Evolutionary conservation across 495 filamentous ascomycete genomes (phyloP).

Genomic region (Penicillium dipodomyicola): DNA sequence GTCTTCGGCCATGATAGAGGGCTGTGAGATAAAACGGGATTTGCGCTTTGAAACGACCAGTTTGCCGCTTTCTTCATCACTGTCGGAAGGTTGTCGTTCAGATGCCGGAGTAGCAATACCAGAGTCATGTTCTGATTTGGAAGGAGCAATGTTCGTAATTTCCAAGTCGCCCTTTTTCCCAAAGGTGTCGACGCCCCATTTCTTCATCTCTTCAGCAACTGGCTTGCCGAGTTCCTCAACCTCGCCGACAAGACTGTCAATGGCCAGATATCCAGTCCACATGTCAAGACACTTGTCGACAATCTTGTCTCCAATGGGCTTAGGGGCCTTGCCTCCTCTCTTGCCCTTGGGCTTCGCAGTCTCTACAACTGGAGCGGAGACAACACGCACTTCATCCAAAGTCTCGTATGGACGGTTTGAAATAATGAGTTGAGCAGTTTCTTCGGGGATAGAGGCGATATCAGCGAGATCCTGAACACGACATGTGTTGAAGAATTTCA

Average conservation of each 20-base stretch:
- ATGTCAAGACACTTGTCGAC: conserved; percentile 70
- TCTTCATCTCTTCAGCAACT: conserved; percentile 65
- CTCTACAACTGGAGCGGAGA: conserved; percentile 49
- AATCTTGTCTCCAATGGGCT: conserved; percentile 65
- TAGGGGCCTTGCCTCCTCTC: conserved; percentile 46
- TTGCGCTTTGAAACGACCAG: conserved; percentile 36
- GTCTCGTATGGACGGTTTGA: conserved; percentile 64
- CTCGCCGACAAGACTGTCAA: conserved; percentile 70
- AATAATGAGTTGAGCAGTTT: conserved; percentile 62
- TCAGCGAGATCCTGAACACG: conserved; percentile 68
- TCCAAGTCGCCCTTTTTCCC: conserved; percentile 68
- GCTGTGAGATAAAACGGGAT: conserved; percentile 61
- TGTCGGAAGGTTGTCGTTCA: conserved; percentile 41
- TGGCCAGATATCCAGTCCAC: conserved; percentile 70
- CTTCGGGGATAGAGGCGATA: conserved; percentile 68
- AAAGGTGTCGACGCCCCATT: conserved; percentile 75
- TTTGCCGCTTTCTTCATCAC: conserved; percentile 49
- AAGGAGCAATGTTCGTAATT: conserved; percentile 56
- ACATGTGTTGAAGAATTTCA: conserved; percentile 83
- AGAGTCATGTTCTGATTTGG: conserved; percentile 55
- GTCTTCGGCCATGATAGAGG: conserved; percentile 66
- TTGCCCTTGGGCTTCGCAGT: conserved; percentile 48
- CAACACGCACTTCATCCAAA: conserved; percentile 60
- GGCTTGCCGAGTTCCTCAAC: conserved; percentile 70
- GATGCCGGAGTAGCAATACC: conserved; percentile 67